Evolutionary conservation across 2,329 filamentous ascomycete genomes (phyloP).

Genomic region (Cladosporium sp.): DNA sequence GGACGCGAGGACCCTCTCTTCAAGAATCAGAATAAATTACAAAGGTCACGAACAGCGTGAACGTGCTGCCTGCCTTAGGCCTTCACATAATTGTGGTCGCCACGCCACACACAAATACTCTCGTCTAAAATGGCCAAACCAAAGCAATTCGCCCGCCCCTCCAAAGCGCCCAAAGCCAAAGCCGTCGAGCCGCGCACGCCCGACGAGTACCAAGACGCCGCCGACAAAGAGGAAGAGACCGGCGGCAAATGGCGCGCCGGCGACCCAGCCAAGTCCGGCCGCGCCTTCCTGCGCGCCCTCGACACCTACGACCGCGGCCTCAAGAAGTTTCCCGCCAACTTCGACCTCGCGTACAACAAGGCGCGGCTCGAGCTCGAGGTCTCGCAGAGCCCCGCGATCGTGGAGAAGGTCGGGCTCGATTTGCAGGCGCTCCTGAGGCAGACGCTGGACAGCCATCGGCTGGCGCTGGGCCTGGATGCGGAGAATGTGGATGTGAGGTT

Average conservation of each 20-base stretch:
- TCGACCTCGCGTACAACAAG: slow-evolving; percentile 73
- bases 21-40: no score
- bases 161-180: slow-evolving; percentile 23
- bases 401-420: slow-evolving; percentile 51
- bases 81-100: no score
- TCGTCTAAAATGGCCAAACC: slow-evolving; percentile 21
- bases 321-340: slow-evolving; percentile 52
- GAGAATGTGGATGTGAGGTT: slow-evolving; percentile 64
- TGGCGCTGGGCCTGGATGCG: slow-evolving; percentile 53
- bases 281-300: slow-evolving; percentile 59
- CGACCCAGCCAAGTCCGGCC: slow-evolving; percentile 58
- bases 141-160: slow-evolving; percentile 25
- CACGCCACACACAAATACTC: no score
- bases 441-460: slow-evolving; percentile 58
- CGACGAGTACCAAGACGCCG: slow-evolving; percentile 63
- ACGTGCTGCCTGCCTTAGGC: no score
- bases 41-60: no score
- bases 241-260: slow-evolving; percentile 70
- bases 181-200: slow-evolving; percentile 52
- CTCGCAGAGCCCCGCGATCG: slow-evolving; percentile 58
- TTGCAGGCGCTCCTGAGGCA: slow-evolving; percentile 51
- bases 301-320: slow-evolving; percentile 61
- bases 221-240: slow-evolving; percentile 63
- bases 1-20: no score
- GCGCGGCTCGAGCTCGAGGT: slow-evolving; percentile 65